phyloP scores from a whole-genome alignment of 2,329 filamentous ascomycete genomes.

The Mollisia scopiformis region DNA sequence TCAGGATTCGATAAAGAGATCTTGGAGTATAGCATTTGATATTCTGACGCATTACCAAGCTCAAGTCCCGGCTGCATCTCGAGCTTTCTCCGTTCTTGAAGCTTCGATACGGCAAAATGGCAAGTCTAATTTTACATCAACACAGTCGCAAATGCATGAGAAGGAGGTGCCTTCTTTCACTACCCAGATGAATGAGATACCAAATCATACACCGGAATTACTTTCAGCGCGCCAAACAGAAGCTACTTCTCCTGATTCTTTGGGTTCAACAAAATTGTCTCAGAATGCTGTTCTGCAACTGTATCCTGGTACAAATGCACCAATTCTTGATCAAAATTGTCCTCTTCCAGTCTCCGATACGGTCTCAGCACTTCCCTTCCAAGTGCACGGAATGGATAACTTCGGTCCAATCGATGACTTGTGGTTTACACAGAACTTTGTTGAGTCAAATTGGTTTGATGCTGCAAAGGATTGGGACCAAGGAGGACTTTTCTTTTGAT shows the following conservation, averaged over 20 bases:
- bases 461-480: not conserved
- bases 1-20: not conserved
- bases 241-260: too few species aligned
- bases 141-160: not conserved
- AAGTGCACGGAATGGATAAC: not conserved
- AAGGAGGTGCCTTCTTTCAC: not conserved
- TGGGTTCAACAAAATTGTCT: too few species aligned
- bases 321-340: not conserved
- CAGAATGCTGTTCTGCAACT: too few species aligned
- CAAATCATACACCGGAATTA: too few species aligned
- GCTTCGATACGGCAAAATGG: not conserved
- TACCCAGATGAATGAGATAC: too few species aligned
- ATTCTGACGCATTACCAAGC: slow-evolving; percentile 9
- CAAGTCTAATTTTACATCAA: not conserved
- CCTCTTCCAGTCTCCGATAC: not conserved
- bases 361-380: not conserved
- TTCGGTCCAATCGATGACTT: not conserved
- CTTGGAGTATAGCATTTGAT: not conserved
- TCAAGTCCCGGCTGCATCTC: slow-evolving; percentile 11
- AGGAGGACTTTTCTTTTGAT: not conserved
- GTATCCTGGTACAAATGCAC: not conserved
- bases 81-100: not conserved
- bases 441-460: not conserved
- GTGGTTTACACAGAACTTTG: not conserved
- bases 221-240: too few species aligned